Percentiles rank a stretch among this genome's conserved stretches.
Conservation (phyloP, 441 rosid species). For the Croton setiger region DNA sequence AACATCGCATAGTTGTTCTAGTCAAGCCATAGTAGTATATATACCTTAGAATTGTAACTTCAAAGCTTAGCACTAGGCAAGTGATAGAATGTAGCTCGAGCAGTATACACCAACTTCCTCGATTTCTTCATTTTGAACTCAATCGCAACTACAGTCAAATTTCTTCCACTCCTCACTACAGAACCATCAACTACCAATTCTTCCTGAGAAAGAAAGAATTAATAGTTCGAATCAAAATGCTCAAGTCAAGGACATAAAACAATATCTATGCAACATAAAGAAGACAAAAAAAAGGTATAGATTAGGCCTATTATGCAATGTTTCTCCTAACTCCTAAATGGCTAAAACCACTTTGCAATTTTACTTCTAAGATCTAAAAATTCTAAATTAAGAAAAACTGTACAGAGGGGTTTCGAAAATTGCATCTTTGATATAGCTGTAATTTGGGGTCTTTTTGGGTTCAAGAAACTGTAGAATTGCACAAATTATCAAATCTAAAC, state of each 20-base stretch:
- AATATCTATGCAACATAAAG: not conserved
- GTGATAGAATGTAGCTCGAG: conserved; percentile 65
- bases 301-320: too few species aligned
- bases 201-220: conserved; percentile 23
- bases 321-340: too few species aligned
- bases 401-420: too few species aligned
- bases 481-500: not conserved
- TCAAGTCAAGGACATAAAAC: not conserved
- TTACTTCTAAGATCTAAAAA: too few species aligned
- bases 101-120: conserved; percentile 39
- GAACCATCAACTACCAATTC: conserved; percentile 57
- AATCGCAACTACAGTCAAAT: conserved; percentile 48
- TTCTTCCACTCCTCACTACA: conserved; percentile 69
- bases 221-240: not conserved
- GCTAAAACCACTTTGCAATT: too few species aligned
- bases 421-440: too few species aligned
- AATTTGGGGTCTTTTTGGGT: too few species aligned
- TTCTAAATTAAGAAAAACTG: too few species aligned
- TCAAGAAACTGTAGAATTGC: too few species aligned
- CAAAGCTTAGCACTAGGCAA: conserved; percentile 50
- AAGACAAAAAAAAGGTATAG: not conserved
- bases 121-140: conserved; percentile 54
- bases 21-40: not conserved
- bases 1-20: not conserved
- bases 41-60: conserved; percentile 13